Conservation (phyloP, 2,329 filamentous ascomycete genomes). For the Hymenoscyphus occultus region DNA sequence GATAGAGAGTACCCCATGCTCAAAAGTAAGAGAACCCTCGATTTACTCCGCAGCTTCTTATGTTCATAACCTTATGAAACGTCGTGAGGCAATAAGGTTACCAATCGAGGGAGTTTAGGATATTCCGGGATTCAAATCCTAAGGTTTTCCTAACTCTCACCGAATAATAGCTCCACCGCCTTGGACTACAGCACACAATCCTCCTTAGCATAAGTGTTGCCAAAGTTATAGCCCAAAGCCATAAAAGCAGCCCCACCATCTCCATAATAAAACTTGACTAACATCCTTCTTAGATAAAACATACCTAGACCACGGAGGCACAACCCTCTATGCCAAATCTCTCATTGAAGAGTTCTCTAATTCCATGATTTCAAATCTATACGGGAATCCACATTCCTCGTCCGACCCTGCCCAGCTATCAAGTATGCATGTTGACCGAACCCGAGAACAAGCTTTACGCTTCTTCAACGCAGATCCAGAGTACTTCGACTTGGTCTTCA, state of each 20-base stretch:
- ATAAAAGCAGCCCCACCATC: neutral
- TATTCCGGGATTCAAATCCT: too few species aligned
- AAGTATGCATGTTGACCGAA: constrained; percentile 70
- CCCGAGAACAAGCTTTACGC: constrained; percentile 66
- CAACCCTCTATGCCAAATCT: constrained; percentile 76
- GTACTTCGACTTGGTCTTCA: constrained; percentile 85
- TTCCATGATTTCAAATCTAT: constrained; percentile 74
- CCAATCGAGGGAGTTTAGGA: too few species aligned
- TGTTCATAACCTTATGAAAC: too few species aligned
- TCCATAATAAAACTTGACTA: neutral
- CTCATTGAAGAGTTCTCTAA: constrained; percentile 66
- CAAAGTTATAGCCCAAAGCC: too few species aligned
- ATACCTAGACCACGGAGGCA: constrained; percentile 95
- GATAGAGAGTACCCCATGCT: constrained; percentile 67
- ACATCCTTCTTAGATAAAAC: constrained; percentile 47
- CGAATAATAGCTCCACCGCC: too few species aligned
- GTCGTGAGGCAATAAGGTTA: too few species aligned
- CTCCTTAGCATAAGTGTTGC: too few species aligned
- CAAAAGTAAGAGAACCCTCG: constrained; percentile 47
- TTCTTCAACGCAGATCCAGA: constrained; percentile 81
- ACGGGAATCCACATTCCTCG: constrained; percentile 89
- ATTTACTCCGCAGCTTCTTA: too few species aligned
- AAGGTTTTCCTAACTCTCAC: too few species aligned
- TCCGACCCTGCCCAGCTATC: constrained; percentile 77
- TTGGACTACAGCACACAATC: too few species aligned